Percentiles rank a stretch among this genome's conserved stretches.
These are phyloP conservation scores for Diaporthe amygdali DNA, from an alignment of 2,329 filamentous ascomycete species.

Conservation along the genomic window DNA sequence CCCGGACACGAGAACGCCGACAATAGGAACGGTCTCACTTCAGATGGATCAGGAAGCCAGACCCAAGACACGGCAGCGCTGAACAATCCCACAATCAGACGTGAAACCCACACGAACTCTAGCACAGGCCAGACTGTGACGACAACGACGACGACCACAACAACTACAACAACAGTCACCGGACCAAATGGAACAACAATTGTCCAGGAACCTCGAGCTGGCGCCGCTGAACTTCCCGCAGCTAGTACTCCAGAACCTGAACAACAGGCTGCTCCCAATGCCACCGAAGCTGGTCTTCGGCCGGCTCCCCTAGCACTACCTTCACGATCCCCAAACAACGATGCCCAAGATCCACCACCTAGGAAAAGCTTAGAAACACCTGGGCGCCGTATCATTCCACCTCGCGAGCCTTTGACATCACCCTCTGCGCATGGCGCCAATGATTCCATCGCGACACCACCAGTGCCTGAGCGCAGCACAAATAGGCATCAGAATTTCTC, in stretches of 20 bases:
- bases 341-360: background rate
- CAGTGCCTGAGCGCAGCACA: background rate
- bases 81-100: background rate
- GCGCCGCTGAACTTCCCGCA: background rate
- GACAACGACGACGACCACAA: background rate
- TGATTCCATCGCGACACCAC: background rate
- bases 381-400: background rate
- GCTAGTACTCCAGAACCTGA: background rate
- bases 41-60: background rate
- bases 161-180: background rate
- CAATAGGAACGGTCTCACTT: background rate
- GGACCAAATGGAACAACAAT: background rate
- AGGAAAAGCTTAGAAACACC: constrained; percentile 1
- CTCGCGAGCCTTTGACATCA: background rate
- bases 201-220: background rate
- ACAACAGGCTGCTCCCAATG: background rate
- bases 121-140: constrained; percentile 11
- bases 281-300: background rate
- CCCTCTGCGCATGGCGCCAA: background rate
- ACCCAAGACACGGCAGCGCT: background rate
- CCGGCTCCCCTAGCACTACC: background rate
- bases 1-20: background rate
- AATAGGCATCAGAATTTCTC: constrained; percentile 7
- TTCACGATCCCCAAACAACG: background rate
- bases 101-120: constrained; percentile 9